These are phyloP conservation scores for Beverwykella pulmonaria DNA, from an alignment of 495 filamentous ascomycete genomes.

Conservation along the genomic window DNA sequence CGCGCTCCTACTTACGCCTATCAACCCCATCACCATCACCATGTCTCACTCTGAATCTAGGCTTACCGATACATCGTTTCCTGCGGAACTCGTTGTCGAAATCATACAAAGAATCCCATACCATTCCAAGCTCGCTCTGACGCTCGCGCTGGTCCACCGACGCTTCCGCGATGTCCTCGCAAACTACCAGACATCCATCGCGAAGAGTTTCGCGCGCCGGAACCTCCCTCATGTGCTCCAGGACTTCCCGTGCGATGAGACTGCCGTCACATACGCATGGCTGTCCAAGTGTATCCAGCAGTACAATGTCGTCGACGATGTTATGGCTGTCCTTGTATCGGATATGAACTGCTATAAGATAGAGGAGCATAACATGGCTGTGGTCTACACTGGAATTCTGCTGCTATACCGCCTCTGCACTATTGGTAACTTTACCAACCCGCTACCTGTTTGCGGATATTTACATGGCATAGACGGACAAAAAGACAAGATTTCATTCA, in stretches of 20 bases:
- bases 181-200: conserved; percentile 17
- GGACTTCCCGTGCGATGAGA: conserved; percentile 17
- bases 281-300: conserved; percentile 17
- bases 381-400: conserved; percentile 21
- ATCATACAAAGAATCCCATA: conserved; percentile 16
- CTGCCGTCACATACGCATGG: conserved; percentile 1
- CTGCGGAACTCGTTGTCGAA: conserved; percentile 21
- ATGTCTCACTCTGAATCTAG: neutral
- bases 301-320: conserved; percentile 20
- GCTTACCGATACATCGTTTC: conserved; percentile 7
- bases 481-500: conserved; percentile 11
- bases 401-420: conserved; percentile 20
- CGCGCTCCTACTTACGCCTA: too few species aligned
- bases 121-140: neutral
- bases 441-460: neutral
- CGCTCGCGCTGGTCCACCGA: conserved; percentile 10
- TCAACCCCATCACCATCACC: neutral
- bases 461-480: neutral
- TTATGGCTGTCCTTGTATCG: conserved; percentile 16
- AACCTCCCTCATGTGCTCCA: conserved; percentile 11
- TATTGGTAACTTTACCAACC: neutral
- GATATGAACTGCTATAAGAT: conserved; percentile 12
- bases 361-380: conserved; percentile 17
- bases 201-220: conserved; percentile 3
- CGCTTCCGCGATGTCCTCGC: neutral